Evolutionary conservation across 768 basidiomycete genomes (phyloP).

Genomic region (Xerocomus brunneocitrinus): DNA sequence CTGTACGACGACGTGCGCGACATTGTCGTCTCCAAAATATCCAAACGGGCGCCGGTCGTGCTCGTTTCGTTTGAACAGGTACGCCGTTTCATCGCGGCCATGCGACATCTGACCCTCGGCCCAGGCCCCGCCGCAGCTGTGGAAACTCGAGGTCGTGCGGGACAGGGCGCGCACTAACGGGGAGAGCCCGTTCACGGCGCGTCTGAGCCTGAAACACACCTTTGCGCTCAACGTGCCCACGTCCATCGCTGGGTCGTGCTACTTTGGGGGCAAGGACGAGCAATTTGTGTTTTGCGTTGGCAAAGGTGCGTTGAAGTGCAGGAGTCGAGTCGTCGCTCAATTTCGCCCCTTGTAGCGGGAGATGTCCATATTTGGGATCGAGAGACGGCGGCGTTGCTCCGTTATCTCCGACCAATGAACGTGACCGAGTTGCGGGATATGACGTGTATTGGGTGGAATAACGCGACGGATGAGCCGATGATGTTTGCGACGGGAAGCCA

Average conservation of each 20-base stretch:
- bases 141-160: constrained; percentile 62
- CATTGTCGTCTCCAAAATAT: constrained; percentile 42
- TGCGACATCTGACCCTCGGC: background rate
- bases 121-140: constrained; percentile 69
- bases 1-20: constrained; percentile 51
- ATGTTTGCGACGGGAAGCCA: constrained; percentile 72
- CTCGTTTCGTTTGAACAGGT: constrained; percentile 36
- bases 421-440: constrained; percentile 52
- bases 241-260: constrained; percentile 74
- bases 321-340: background rate
- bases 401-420: constrained; percentile 58
- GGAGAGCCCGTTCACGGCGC: constrained; percentile 12
- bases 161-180: constrained; percentile 38
- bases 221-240: constrained; percentile 60
- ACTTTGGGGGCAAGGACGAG: constrained; percentile 75
- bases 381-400: constrained; percentile 67
- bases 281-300: constrained; percentile 77
- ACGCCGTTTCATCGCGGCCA: background rate
- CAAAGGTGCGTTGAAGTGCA: constrained; percentile 47
- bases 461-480: constrained; percentile 40
- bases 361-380: constrained; percentile 86
- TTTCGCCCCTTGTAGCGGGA: constrained; percentile 45
- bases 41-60: constrained; percentile 39
- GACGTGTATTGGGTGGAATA: constrained; percentile 82
- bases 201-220: constrained; percentile 49